phyloP scores from a whole-genome alignment of 169 alveolate species.

The Babesia ovis region DNA sequence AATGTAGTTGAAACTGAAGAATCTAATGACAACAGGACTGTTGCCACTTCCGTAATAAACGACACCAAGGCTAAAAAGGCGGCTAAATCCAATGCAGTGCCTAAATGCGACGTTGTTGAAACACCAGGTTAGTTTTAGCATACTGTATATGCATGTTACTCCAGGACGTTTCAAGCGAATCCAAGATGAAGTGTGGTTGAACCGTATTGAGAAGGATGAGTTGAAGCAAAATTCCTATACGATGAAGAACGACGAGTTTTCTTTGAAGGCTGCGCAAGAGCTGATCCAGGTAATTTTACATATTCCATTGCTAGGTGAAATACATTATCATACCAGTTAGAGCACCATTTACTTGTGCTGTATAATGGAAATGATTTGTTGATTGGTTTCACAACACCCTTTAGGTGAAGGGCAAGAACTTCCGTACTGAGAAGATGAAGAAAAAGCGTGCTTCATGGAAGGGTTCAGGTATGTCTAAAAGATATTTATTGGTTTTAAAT shows the following conservation, averaged over 20 bases:
- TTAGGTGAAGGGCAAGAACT: constrained; percentile 80
- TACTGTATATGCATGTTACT: not conserved
- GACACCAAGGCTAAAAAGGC: not conserved
- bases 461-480: constrained; percentile 75
- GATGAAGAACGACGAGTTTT: constrained; percentile 51
- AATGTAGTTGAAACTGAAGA: no score
- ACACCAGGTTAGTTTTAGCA: not conserved
- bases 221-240: constrained; percentile 47
- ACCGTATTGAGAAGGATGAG: constrained; percentile 60
- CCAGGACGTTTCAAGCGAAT: constrained; percentile 61
- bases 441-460: constrained; percentile 83
- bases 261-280: constrained; percentile 61
- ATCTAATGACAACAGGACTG: no score
- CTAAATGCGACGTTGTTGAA: not conserved
- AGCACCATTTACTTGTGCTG: not conserved
- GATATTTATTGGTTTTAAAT: no score
- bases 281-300: constrained; percentile 15
- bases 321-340: no score
- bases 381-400: not conserved
- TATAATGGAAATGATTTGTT: no score
- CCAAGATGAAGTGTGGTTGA: constrained; percentile 57
- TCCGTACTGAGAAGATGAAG: constrained; percentile 80
- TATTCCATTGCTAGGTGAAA: not conserved
- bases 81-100: not conserved
- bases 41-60: not conserved